Base-by-base conservation (phyloP, 2,329 filamentous ascomycete species). In the Ophiostoma fasciatum region DNA sequence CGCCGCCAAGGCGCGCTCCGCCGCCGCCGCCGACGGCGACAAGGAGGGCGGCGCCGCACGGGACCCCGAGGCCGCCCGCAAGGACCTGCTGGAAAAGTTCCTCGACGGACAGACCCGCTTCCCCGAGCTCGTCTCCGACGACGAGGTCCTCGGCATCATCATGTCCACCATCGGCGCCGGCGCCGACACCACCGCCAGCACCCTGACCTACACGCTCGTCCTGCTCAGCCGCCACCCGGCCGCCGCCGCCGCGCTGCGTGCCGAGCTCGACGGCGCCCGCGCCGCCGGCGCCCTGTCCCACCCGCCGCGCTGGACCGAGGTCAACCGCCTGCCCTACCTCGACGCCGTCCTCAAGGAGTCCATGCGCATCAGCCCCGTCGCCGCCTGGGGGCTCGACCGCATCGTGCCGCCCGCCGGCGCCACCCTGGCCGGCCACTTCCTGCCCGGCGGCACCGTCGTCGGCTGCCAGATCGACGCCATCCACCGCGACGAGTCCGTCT, bases 401-500 rank as follows among this genome's bases (percentile, higher is more conserved):
- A 26, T 38, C 23, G 30, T 44, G 22, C 38, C 44, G 20, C 4
- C 40, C 25, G 21, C 36, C 3, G 46, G 43, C 10, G 38, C 42
- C 17, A 45, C 31, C 7, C 28, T 43, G 14, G 29, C 33, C 21
- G 45, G 42, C 36, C 58, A 71, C 68, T 42, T 39, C 29, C 21
- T 48, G 9, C 46, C 46, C 13, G 38, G 18, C 0, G 46, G 43
- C 1, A 46, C 44, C 0, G 66, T 71, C 32, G 66, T 74, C 3
- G 72, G 71, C 7, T 71, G 65, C 48, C 74, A 66, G 44, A 60
- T 70, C 0, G 75, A 70, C 66, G 69, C 74, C 1, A 50, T 78
- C 7, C 72, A 78, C 15, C 28, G 25, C 11, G 26, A 36, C 33
- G 6, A 18, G 26, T n/a, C 8, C 4, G 20, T 36, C 3, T 56